Base-by-base conservation (phyloP, 805 yeast genomes). In the Lachancea thermotolerans region DNA sequence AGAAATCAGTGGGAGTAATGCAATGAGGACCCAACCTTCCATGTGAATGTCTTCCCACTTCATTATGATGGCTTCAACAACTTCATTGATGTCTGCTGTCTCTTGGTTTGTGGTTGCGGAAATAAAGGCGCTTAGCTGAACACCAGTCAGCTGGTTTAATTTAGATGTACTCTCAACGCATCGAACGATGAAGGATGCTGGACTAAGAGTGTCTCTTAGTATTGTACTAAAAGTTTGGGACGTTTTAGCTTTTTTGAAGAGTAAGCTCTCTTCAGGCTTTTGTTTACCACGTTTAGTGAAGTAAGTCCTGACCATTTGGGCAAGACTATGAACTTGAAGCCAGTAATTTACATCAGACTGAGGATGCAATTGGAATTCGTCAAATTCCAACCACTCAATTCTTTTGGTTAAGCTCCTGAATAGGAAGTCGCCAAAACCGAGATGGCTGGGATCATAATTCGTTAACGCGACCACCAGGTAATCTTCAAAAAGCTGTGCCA, bases 1-100 rank as follows among this genome's bases (percentile, higher is more conserved):
- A 2, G 60, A 47, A 2, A 56, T 16, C 10, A 62, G 14, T 3
- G 66, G 51, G n/a, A 57, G 46, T 3, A 60, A 34, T 10, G 61
- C 48, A 9, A 52, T 39, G 12, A 55, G 48, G 3, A 52, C 41
- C 62, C 60, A 62, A 3, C 48, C 45, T 7, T 44, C 41, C 8
- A 52, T 38, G 16, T 44, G 48, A 1, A 41, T 28, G 31, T 49
- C 53, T 31, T 53, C 59, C 36, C 57, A 53, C 21, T 45, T 49
- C 30, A 38, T 39, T 14, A 56, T 35, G 3, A 60, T 29, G 2
- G 30, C 8, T 4, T 44, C 49, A 18, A 48, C 33, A 4, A 63
- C 32, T 6, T 35, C 34, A 3, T 35, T 14, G 2, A 47, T 15
- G 8, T 39, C 36, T 6, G 30, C n/a, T 1, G n/a, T n/a, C 2